Base-by-base conservation (phyloP, 345 rosid species). In the Gossypium turneri region DNA sequence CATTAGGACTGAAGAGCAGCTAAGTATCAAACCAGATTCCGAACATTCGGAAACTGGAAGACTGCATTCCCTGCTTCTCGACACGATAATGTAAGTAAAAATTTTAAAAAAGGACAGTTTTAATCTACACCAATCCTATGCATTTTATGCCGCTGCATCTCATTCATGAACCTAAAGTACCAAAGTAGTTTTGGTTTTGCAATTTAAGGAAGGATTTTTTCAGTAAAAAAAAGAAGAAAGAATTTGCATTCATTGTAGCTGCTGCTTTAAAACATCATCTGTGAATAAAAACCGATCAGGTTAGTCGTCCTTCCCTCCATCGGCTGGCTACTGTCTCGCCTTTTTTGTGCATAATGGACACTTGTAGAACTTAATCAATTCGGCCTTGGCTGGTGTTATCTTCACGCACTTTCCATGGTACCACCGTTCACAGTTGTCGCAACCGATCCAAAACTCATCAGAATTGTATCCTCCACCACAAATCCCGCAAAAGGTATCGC, bases 401-500 rank as follows among this genome's bases (percentile, higher is more conserved):
- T 89, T 89, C 79, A 92, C 97, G 34, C 97, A 92, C 72, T 89
- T 94, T n/a, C 94, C 97, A 41, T 94, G 98, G 86, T 87, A 94
- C 97, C 98, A 94, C 80, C 85, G 82, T 78, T 94, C 97, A 12
- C 94, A 92, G 8, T 90, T 79, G 72, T 92, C 98, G 20, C 98
- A 91, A 22, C 98, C 87, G 11, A 94, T 94, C 98, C 96, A 94
- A 73, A 92, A 92, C 84, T 92, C 93, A 16, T 90, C 92, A 0
- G 88, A 82, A 24, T 82, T 92, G 87, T 91, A 91, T 71, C 88
- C 88, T 59, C 92, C 94, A 9, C 93, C 94, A 19, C 98, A 94
- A 85, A 88, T 84, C 48, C 97, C 98, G 67, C 98, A 92, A 1
- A 85, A 83, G 2, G 98, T 89, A 45, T 89, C 94, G 27, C 89